Evolutionary conservation across 306 rosid genomes (phyloP).

Genomic region (Benincasa hispida): DNA sequence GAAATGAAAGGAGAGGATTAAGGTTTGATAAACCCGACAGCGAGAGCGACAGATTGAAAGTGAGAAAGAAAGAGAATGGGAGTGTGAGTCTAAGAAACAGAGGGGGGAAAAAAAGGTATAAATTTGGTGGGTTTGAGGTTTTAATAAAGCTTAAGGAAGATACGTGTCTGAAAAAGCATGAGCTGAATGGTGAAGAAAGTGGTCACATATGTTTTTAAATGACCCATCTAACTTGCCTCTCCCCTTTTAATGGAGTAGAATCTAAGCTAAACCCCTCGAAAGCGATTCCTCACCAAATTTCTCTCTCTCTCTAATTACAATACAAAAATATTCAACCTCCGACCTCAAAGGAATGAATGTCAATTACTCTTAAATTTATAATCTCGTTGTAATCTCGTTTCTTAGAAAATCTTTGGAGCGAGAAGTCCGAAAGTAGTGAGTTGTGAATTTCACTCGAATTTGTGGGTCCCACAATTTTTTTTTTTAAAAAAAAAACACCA

Average conservation of each 20-base stretch:
- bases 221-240: not conserved
- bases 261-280: slow-evolving; percentile 14
- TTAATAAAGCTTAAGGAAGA: slow-evolving; percentile 11
- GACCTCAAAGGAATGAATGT: too few species aligned
- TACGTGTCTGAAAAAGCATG: not conserved
- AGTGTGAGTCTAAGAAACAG: not conserved
- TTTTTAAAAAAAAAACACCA: too few species aligned
- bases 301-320: not conserved
- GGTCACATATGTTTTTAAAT: not conserved
- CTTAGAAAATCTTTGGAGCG: too few species aligned
- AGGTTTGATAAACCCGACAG: not conserved
- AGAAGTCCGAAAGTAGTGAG: too few species aligned
- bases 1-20: not conserved
- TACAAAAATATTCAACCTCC: too few species aligned
- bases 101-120: not conserved
- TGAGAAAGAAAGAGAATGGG: not conserved
- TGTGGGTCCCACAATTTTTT: too few species aligned
- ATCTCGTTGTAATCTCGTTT: too few species aligned
- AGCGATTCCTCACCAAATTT: slow-evolving; percentile 7
- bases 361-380: too few species aligned
- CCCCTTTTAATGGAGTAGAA: slow-evolving; percentile 31
- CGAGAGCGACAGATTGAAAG: not conserved
- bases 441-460: too few species aligned
- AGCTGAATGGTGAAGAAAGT: not conserved
- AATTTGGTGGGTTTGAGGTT: slow-evolving; percentile 32